Evolutionary conservation across 192 early-diverging fungal genomes (phyloP).

Genomic region (Rhizophagus clarus): DNA sequence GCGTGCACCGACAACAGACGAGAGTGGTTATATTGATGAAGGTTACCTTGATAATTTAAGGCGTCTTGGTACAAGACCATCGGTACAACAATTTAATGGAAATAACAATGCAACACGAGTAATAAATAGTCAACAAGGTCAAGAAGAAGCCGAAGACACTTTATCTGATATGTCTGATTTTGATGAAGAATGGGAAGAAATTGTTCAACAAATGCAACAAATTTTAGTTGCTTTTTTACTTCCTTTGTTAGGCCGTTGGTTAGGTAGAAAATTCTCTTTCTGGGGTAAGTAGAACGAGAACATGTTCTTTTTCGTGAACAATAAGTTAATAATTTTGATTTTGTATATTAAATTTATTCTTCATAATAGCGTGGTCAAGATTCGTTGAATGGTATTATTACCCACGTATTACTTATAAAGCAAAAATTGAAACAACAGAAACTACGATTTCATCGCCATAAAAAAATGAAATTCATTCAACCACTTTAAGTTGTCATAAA

Average conservation of each 20-base stretch:
- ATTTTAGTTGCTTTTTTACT: constrained; percentile 18
- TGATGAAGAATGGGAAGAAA: constrained; percentile 22
- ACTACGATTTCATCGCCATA: background rate
- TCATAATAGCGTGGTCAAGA: constrained; percentile 22
- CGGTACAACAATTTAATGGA: too few relatives aligned
- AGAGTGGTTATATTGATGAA: constrained; percentile 28
- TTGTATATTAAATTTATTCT: background rate
- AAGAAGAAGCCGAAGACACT: background rate
- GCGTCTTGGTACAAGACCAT: background rate
- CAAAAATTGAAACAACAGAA: background rate
- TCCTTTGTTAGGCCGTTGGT: constrained; percentile 9
- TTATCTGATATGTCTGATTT: background rate
- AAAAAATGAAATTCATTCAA: background rate
- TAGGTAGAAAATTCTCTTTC: constrained; percentile 31
- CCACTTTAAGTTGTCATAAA: background rate
- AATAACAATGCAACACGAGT: background rate
- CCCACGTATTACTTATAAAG: background rate
- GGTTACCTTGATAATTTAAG: background rate
- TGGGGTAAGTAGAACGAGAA: constrained; percentile 17
- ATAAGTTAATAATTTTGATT: background rate
- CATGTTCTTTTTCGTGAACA: background rate
- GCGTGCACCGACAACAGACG: background rate
- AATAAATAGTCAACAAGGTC: background rate
- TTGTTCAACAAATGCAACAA: constrained; percentile 2
- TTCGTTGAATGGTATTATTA: constrained; percentile 31